Conservation (phyloP, 768 basidiomycete species). For the Leccinum pellstonianum region DNA sequence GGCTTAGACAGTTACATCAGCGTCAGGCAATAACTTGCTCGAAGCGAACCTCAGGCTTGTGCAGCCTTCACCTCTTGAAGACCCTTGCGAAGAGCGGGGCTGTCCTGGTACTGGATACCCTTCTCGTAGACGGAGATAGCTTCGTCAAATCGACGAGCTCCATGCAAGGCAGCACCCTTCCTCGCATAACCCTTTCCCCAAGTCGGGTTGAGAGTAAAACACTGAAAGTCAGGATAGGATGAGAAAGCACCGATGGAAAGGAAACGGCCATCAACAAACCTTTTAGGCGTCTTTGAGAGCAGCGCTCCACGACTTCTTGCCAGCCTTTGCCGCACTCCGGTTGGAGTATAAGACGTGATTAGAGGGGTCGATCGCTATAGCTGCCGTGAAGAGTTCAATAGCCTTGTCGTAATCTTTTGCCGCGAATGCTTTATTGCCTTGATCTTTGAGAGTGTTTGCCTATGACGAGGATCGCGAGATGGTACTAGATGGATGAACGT, state of each 20-base stretch:
- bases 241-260: background rate
- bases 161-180: conserved; percentile 92
- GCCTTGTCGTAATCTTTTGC: conserved; percentile 91
- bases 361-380: conserved; percentile 74
- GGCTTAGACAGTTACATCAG: conserved; percentile 24
- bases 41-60: conserved; percentile 59
- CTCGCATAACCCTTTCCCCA: conserved; percentile 92
- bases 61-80: conserved; percentile 86
- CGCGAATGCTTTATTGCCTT: conserved; percentile 93
- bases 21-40: background rate
- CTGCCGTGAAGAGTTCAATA: conserved; percentile 78
- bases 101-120: conserved; percentile 81
- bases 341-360: conserved; percentile 94
- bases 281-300: conserved; percentile 89
- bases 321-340: conserved; percentile 86
- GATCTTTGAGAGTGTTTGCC: conserved; percentile 72
- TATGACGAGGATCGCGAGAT: conserved; percentile 28
- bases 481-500: background rate
- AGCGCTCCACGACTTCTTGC: conserved; percentile 71
- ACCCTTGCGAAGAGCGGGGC: conserved; percentile 80
- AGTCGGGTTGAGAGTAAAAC: conserved; percentile 70
- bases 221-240: conserved; percentile 42
- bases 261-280: conserved; percentile 41
- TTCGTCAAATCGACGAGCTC: conserved; percentile 72
- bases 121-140: conserved; percentile 81